Evolutionary conservation across 306 rosid genomes (phyloP).

Genomic region (Cucumis cinereus): DNA sequence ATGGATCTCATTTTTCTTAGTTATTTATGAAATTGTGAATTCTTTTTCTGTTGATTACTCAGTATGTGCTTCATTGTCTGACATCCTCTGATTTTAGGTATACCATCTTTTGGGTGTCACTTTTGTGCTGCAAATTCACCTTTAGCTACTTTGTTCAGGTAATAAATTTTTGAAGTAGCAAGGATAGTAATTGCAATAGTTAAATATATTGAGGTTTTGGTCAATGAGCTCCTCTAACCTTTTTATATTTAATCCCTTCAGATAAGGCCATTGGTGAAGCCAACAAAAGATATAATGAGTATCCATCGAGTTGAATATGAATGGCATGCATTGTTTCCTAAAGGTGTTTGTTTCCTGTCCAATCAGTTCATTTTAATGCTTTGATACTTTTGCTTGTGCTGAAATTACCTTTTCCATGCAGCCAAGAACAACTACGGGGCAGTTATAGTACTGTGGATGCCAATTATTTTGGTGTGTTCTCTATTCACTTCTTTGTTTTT

Average conservation of each 20-base stretch:
- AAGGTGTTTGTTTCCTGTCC: slow-evolving; percentile 29
- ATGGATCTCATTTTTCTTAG: slow-evolving; percentile 1
- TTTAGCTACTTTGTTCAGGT: slow-evolving; percentile 89
- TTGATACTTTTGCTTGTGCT: slow-evolving; percentile 1
- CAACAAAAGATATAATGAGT: slow-evolving; percentile 78
- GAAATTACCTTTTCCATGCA: slow-evolving; percentile 28
- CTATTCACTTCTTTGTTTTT: slow-evolving; percentile 11
- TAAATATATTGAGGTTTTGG: no score
- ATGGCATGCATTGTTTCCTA: slow-evolving; percentile 92
- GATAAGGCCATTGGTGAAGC: slow-evolving; percentile 83
- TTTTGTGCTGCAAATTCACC: slow-evolving; percentile 58
- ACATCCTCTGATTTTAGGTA: slow-evolving; percentile 47
- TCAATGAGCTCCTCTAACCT: background rate
- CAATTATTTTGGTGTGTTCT: slow-evolving; percentile 57
- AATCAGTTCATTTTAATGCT: background rate
- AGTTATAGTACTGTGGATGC: slow-evolving; percentile 70
- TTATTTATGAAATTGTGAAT: background rate
- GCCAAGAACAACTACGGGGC: slow-evolving; percentile 67
- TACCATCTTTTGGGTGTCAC: slow-evolving; percentile 84
- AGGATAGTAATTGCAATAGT: background rate
- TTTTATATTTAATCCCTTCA: slow-evolving; percentile 14
- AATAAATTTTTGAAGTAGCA: background rate
- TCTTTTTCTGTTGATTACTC: slow-evolving; percentile 9
- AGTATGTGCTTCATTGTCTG: slow-evolving; percentile 10
- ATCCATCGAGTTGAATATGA: slow-evolving; percentile 48